Evolutionary conservation across 106 monocot genomes (phyloP), one percentile per base, ranked within the genome.

Genomic region (Hemerocallis citrina): DNA sequence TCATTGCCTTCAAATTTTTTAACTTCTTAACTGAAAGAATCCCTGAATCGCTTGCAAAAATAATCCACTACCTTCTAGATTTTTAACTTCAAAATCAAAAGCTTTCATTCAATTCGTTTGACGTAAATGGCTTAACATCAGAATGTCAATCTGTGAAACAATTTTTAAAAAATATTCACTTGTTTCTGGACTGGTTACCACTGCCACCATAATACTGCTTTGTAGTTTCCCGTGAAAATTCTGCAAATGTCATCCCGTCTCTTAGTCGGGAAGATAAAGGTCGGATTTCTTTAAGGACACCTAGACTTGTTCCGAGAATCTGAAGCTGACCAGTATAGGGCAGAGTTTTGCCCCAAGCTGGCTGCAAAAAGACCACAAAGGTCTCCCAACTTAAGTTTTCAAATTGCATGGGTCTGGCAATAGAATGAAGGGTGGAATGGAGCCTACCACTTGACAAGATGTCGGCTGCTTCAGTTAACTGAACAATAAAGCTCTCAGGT

Each of bases 241-340:
- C 90, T 16, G 90, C 86, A 86, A 87, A 96, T 65, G 95, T 90
- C 95, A 96, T 90, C 55, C 95, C 95, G 63, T 79, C 76, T 72
- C 68, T 91, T 23, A 90, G 49, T 38, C 90, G 68, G 59, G 78
- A 78, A 5, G 76, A 76, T 25, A 96, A 68, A 47, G 90, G 87
- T 22, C 86, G 90, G 19, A 90, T 83, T 22, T 38, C 79, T 65
- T 25, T 74, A 14, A 75, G 63, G 4, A 96, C 84, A 7, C 55
- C 73, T 22, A 55, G 36, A 61, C 47, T 27, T n/a, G 27, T 51
- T 67, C 59, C 29, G 17, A 62, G 17, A 55, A 68, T 60, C 11
- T 51, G 33, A 17, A 55, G 58, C 50, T 74, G 38, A 6, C 58
- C 61, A 28, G 80, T 29, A 59, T 34, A 71, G 27, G 66, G 30